Percentiles rank a stretch among this genome's conserved stretches.
Evolutionary conservation across 106 monocot species (phyloP).

Genomic region (Acorus calamus): DNA sequence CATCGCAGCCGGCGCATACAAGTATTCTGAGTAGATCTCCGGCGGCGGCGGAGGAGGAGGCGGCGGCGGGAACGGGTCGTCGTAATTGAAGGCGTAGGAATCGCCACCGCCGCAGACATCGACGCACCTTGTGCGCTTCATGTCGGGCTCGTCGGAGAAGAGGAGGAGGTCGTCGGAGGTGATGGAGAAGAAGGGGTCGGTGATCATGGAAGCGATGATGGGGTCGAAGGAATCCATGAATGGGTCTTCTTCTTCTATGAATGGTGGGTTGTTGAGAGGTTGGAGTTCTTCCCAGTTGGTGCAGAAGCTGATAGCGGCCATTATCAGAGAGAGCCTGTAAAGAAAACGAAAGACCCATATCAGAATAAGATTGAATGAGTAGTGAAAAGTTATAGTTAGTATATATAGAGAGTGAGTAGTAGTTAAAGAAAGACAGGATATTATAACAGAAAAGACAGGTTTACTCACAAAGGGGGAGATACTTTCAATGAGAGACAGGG

Average conservation of each 20-base stretch:
- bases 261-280: conserved; percentile 9
- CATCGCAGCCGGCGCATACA: background rate
- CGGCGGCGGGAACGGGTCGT: background rate
- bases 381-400: too few species aligned
- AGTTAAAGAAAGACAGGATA: too few species aligned
- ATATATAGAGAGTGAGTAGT: too few species aligned
- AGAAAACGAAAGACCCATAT: too few species aligned
- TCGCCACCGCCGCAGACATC: background rate
- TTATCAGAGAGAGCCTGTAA: too few species aligned
- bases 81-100: background rate
- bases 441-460: too few species aligned
- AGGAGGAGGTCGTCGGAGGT: conserved; percentile 2
- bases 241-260: conserved; percentile 29
- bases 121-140: conserved; percentile 19
- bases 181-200: conserved; percentile 6
- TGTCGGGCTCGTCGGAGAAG: background rate
- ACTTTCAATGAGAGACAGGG: too few species aligned
- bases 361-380: too few species aligned
- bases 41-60: background rate
- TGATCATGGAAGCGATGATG: background rate
- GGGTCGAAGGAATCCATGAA: conserved; percentile 37
- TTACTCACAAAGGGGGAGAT: too few species aligned
- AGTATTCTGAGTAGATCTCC: background rate
- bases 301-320: conserved; percentile 6
- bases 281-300: conserved; percentile 14